Evolutionary conservation across 345 rosid genomes (phyloP), one percentile per base, ranked within the genome.

Genomic region (Salix exigua): DNA sequence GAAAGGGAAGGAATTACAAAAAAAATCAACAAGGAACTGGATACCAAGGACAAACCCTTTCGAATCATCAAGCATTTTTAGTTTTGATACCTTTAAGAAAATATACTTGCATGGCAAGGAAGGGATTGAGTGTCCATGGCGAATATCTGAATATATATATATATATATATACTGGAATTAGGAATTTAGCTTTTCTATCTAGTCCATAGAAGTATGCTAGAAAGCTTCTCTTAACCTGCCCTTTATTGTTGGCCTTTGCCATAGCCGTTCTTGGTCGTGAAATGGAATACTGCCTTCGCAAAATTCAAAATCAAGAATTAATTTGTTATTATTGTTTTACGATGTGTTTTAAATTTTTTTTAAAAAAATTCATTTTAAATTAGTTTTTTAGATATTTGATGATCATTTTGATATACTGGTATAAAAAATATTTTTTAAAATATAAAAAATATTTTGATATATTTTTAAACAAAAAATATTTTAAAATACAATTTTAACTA

Each of bases 1-100:
- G 73, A 69, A 79, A 73, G 82, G 77, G 63, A 46, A 74, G 63
- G 78, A 37, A 72, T 79, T 62, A 40, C 72, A 65, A 18, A 38
- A 40, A 79, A 75, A 68, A 68, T 68, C 77, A 61, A 68, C 51
- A 79, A 73, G 75, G 78, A 75, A 75, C 51, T 44, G 2, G 75
- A 79, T 75, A 51, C 78, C 66, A 48, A 74, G 44, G 75, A 31
- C 38, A 79, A 79, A 79, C 70, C 82, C 66, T 68, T 66, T 31
- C 14, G 69, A 16, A 33, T 66, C 40, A 66, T 66, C 30, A 51
- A 50, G 51, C 28, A 75, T 23, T 50, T 33, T 14, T n/a, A 26
- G 19, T n/a, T 40, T 40, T 40, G 44, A 40, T 10, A 40, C 13
- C 13, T 0, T 40, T 38, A 10, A 50, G 70, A 72, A 62, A 61